phyloP scores from a whole-genome alignment of 495 filamentous ascomycete species.

The Letharia lupina region DNA sequence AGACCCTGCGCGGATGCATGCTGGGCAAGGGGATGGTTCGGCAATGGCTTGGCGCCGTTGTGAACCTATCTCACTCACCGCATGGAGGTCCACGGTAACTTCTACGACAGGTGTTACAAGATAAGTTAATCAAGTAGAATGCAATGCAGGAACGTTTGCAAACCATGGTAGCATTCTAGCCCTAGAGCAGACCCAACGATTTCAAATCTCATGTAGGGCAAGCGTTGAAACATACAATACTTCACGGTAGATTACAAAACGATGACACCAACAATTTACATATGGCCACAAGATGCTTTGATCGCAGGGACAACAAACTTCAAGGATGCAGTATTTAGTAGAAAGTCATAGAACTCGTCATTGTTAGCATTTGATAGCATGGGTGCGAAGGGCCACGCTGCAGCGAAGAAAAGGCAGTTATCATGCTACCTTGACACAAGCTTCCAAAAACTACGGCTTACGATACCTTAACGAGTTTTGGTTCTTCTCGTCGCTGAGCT shows the following conservation, averaged over 20 bases:
- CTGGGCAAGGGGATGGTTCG: not conserved
- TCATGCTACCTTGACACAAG: conserved; percentile 1
- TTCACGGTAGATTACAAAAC: not conserved
- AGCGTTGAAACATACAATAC: not conserved
- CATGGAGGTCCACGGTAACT: too few species aligned
- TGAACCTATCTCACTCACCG: not conserved
- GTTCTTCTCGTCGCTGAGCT: not conserved
- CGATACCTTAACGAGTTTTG: not conserved
- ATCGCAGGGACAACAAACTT: not conserved
- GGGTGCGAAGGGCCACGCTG: not conserved
- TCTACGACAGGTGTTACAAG: too few species aligned
- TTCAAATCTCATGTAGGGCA: not conserved
- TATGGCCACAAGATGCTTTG: not conserved
- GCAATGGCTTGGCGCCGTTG: not conserved
- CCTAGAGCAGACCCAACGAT: not conserved
- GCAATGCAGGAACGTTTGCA: not conserved
- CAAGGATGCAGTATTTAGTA: not conserved
- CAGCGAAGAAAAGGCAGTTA: not conserved
- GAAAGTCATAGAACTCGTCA: not conserved
- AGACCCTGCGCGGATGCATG: not conserved
- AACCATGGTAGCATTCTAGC: not conserved
- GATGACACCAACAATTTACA: not conserved
- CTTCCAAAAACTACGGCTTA: conserved; percentile 11
- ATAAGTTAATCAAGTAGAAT: too few species aligned
- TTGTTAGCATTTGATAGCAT: not conserved